Percentiles rank a stretch among this genome's conserved stretches.
phyloP scores from a whole-genome alignment of 805 yeast species.

The Cyberlindnera galapagoensis region DNA sequence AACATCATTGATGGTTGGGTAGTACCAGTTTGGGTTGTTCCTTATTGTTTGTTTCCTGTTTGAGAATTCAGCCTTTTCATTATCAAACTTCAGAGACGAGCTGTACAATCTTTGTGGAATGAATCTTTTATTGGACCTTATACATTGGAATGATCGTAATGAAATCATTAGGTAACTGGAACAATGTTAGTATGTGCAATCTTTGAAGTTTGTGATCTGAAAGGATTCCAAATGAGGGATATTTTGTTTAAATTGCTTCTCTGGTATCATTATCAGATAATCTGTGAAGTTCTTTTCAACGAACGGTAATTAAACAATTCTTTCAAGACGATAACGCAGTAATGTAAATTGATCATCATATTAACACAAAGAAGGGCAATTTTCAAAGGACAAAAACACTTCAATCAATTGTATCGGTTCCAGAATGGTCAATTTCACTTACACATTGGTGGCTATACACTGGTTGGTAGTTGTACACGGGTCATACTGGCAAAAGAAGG shows the following conservation, averaged over 20 bases:
- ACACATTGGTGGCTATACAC: constrained; percentile 1
- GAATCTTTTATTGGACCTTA: no score
- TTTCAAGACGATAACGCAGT: constrained; percentile 30
- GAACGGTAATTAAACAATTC: constrained; percentile 27
- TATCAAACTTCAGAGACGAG: constrained; percentile 14
- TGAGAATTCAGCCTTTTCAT: constrained; percentile 21
- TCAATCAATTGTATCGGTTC: neutral
- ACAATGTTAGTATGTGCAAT: neutral
- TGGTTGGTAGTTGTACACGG: neutral
- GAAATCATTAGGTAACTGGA: neutral
- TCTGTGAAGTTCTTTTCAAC: constrained; percentile 21
- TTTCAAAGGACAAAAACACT: no score
- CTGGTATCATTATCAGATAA: constrained; percentile 1
- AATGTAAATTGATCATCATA: constrained; percentile 21
- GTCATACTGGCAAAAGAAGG: neutral
- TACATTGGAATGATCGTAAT: neutral
- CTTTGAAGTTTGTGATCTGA: neutral
- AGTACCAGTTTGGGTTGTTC: constrained; percentile 11
- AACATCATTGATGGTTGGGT: constrained; percentile 20
- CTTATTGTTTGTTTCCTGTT: constrained; percentile 18
- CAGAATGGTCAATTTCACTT: neutral
- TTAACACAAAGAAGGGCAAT: no score
- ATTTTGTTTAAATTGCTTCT: neutral
- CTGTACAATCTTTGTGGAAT: no score
- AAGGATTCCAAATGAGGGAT: neutral